These are phyloP conservation scores for Sarocladium strictum DNA, from an alignment of 2,329 filamentous ascomycete genomes.

Conservation along the genomic window DNA sequence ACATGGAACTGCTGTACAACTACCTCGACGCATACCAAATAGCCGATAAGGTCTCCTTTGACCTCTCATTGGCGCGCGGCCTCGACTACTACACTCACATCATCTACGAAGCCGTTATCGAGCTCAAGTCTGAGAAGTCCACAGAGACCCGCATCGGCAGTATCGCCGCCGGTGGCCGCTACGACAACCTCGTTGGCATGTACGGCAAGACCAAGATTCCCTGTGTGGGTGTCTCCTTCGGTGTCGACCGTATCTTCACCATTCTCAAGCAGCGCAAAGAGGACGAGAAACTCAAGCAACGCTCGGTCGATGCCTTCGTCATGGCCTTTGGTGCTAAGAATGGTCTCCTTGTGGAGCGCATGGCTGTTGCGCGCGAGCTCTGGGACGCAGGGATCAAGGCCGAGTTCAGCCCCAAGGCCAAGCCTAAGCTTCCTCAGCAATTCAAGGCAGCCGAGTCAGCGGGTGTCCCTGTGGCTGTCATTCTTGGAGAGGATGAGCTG, in stretches of 20 bases:
- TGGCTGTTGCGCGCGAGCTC: slow-evolving; percentile 68
- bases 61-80: slow-evolving; percentile 82
- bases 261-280: slow-evolving; percentile 76
- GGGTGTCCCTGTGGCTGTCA: slow-evolving; percentile 78
- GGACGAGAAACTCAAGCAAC: slow-evolving; percentile 51
- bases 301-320: slow-evolving; percentile 79
- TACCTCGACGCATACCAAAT: slow-evolving; percentile 77
- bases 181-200: slow-evolving; percentile 92
- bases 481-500: slow-evolving; percentile 87
- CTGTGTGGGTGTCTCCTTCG: slow-evolving; percentile 68
- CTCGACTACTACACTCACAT: slow-evolving; percentile 91
- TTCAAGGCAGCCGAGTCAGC: slow-evolving; percentile 84
- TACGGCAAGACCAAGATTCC: slow-evolving; percentile 81
- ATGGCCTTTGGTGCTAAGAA: slow-evolving; percentile 91
- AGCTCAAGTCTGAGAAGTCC: slow-evolving; percentile 5
- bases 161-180: slow-evolving; percentile 83
- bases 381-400: slow-evolving; percentile 90
- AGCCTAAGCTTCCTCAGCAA: slow-evolving; percentile 81
- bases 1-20: slow-evolving; percentile 73
- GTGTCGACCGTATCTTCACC: slow-evolving; percentile 91
- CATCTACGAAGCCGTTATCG: slow-evolving; percentile 74
- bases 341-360: slow-evolving; percentile 75
- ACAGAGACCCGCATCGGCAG: slow-evolving; percentile 67
- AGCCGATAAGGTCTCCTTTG: slow-evolving; percentile 73
- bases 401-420: slow-evolving; percentile 84